Evolutionary conservation across 805 yeast genomes (phyloP).

Genomic region (Wickerhamiella vanderwaltii): DNA sequence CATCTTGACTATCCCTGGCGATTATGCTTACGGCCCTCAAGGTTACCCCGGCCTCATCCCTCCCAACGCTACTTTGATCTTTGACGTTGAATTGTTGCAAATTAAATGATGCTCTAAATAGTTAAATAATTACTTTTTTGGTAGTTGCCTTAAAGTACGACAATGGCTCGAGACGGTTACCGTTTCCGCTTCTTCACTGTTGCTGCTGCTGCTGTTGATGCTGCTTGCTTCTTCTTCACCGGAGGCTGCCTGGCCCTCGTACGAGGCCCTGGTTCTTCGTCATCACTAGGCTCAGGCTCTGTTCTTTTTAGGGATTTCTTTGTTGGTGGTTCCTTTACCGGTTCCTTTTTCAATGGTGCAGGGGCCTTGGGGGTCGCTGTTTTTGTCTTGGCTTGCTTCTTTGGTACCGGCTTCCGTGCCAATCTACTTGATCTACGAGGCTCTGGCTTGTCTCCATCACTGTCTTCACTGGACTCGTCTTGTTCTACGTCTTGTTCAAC

Average conservation of each 20-base stretch:
- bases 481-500: slow-evolving; percentile 12
- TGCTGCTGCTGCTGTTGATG: no score
- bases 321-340: not conserved
- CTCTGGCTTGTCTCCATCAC: no score
- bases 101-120: slow-evolving; percentile 22
- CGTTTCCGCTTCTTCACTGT: no score
- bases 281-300: not conserved
- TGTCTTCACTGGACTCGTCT: slow-evolving; percentile 3
- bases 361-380: not conserved
- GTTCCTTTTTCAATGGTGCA: not conserved
- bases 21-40: slow-evolving; percentile 84
- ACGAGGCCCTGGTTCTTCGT: not conserved
- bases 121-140: no score
- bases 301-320: not conserved
- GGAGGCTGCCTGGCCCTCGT: not conserved
- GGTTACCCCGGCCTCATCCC: slow-evolving; percentile 97
- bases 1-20: slow-evolving; percentile 80
- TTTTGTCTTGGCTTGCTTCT: no score
- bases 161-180: no score
- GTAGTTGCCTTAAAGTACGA: no score
- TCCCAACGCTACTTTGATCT: slow-evolving; percentile 81
- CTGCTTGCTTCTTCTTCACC: not conserved
- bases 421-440: slow-evolving; percentile 12
- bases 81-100: slow-evolving; percentile 29
- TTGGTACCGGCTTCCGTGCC: not conserved